Conservation (phyloP, 108 stramenopile genomes). For the Cyclotella cryptica region DNA sequence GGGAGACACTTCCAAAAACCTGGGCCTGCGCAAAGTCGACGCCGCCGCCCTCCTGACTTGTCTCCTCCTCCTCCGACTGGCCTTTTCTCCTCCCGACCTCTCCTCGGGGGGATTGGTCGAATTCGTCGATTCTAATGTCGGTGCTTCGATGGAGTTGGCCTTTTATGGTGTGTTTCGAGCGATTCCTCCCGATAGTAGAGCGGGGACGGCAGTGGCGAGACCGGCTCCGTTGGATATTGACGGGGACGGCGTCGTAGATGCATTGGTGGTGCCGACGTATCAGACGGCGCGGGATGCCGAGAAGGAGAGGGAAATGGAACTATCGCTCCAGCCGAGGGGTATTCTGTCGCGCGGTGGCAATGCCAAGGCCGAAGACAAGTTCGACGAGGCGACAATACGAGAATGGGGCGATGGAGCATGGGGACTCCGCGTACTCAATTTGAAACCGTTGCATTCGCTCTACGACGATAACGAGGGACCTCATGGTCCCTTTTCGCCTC, state of each 20-base stretch:
- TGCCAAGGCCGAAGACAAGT: neutral
- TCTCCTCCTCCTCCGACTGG: slow-evolving; percentile 44
- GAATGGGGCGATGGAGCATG: slow-evolving; percentile 51
- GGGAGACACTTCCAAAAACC: neutral
- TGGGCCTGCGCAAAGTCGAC: slow-evolving; percentile 34
- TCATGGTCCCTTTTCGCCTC: slow-evolving; percentile 72
- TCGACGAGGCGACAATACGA: slow-evolving; percentile 7
- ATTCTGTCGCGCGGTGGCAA: neutral
- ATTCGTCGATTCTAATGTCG: slow-evolving; percentile 36
- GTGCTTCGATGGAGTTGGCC: slow-evolving; percentile 63
- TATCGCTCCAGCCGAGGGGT: neutral
- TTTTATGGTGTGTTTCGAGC: slow-evolving; percentile 67
- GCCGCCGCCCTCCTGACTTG: slow-evolving; percentile 38
- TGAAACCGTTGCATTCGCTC: slow-evolving; percentile 68
- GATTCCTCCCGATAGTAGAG: neutral
- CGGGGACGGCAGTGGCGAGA: slow-evolving; percentile 30
- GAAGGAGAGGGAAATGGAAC: slow-evolving; percentile 24
- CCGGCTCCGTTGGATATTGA: slow-evolving; percentile 79
- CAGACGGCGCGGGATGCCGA: slow-evolving; percentile 18
- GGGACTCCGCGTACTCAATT: slow-evolving; percentile 67
- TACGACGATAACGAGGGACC: slow-evolving; percentile 23
- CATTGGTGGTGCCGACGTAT: slow-evolving; percentile 62
- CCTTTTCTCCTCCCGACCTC: slow-evolving; percentile 29
- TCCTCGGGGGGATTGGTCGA: slow-evolving; percentile 6
- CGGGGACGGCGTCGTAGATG: slow-evolving; percentile 83